These are phyloP conservation scores for Colletotrichum brevisporum DNA, from an alignment of 2,329 filamentous ascomycete genomes.

Conservation along the genomic window DNA sequence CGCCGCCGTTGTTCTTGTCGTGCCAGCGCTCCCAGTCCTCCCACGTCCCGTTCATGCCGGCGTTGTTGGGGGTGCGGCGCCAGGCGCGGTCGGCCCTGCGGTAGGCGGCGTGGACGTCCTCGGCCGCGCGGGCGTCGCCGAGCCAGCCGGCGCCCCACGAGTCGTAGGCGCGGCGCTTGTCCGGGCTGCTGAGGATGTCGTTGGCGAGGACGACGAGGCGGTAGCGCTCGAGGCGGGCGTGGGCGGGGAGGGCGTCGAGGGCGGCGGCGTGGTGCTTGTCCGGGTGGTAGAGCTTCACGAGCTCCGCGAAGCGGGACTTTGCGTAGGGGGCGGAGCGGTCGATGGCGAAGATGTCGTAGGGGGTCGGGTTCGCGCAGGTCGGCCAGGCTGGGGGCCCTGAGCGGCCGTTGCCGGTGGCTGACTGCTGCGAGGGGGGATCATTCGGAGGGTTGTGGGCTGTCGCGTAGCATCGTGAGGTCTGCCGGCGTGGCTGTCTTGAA, in stretches of 20 bases:
- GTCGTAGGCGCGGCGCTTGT: conserved; percentile 87
- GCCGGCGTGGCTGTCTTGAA: not conserved
- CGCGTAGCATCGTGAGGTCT: conserved; percentile 28
- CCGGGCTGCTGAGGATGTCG: conserved; percentile 85
- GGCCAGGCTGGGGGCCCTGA: conserved; percentile 60
- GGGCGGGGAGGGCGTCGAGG: conserved; percentile 49
- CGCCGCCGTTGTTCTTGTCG: conserved; percentile 62
- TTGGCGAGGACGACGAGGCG: conserved; percentile 90
- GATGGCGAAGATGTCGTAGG: conserved; percentile 87
- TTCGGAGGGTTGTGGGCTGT: not conserved
- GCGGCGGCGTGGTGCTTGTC: conserved; percentile 69
- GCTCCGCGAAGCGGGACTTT: conserved; percentile 87
- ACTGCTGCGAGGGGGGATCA: not conserved
- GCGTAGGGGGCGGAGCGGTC: conserved; percentile 74
- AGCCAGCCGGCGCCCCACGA: conserved; percentile 84
- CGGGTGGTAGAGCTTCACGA: conserved; percentile 97
- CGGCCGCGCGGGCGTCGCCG: conserved; percentile 62
- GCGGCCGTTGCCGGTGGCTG: not conserved
- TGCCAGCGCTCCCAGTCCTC: conserved; percentile 96
- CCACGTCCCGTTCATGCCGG: conserved; percentile 88
- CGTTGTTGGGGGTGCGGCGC: conserved; percentile 62
- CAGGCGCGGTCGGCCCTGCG: conserved; percentile 62
- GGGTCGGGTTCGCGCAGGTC: conserved; percentile 72
- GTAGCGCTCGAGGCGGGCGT: conserved; percentile 87
- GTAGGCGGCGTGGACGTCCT: conserved; percentile 55